Evolutionary conservation across 2,329 filamentous ascomycete species (phyloP), one percentile per base, ranked within the genome.

Genomic region (Fusarium brachygibbosum): DNA sequence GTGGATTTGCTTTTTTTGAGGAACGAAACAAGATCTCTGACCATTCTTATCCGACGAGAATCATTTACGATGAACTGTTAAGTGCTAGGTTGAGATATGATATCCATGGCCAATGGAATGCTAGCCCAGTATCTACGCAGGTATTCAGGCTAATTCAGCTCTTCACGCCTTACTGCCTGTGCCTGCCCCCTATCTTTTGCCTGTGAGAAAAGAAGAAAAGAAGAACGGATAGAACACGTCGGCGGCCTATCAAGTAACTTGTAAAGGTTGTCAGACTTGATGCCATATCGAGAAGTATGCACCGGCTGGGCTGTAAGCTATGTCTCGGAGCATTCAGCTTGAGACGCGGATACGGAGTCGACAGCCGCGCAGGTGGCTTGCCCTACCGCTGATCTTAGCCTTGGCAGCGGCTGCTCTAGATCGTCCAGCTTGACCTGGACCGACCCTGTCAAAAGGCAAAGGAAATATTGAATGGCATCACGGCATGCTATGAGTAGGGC

Each of bases 271-370:
- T 60, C 53, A 66, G 62, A 60, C 25, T 42, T 53, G 42, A 66
- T 65, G 45, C 54, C 62, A 31, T 42, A 60, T 65, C 37, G 45
- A 66, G 46, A 37, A 41, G 42, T 53, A 34, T 60, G 53, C 46
- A 51, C 52, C 58, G 58, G 28, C 58, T 52, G 42, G 35, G 50
- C 41, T 32, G 28, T 48, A 34, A 40, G n/a, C 58, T 31, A 55
- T 68, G 54, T 58, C 62, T 69, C 63, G 58, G 58, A 54, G 44
- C 37, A 58, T 61, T 56, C 52, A 63, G 63, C 58, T 73, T 41
- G 31, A 60, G 41, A 25, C 53, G 35, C 35, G 54, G 60, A 53
- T 53, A 31, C 60, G 62, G 61, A 53, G 35, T 34, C 31, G 23
- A 63, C 31, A 38, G 32, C 46, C 70, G 53, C 19, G 16, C 23